Conservation (phyloP, 768 basidiomycete species). For the Panellus pusillus region DNA sequence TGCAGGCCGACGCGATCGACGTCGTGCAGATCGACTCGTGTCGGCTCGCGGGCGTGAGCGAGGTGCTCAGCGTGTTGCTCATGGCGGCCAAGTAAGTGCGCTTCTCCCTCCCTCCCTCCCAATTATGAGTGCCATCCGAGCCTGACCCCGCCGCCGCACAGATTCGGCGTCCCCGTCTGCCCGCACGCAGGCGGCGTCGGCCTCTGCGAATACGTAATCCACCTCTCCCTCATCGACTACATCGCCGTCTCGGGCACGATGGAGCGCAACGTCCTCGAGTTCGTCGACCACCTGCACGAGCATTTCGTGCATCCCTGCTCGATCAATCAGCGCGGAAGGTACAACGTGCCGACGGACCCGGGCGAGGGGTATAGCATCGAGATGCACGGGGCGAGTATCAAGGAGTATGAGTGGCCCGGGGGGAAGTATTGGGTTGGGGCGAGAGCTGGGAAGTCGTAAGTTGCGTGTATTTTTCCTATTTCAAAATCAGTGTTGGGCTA, state of each 20-base stretch:
- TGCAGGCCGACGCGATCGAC: constrained; percentile 90
- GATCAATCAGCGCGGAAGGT: constrained; percentile 81
- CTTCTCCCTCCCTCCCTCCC: neutral
- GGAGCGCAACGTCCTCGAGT: constrained; percentile 93
- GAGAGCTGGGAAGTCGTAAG: neutral
- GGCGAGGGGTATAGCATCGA: constrained; percentile 84
- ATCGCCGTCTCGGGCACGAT: constrained; percentile 88
- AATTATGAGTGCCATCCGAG: too few relatives aligned
- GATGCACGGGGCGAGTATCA: constrained; percentile 80
- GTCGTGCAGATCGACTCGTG: constrained; percentile 96
- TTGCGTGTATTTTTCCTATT: too few relatives aligned
- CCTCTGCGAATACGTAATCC: constrained; percentile 89
- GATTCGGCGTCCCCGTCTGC: constrained; percentile 83
- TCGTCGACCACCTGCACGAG: constrained; percentile 89
- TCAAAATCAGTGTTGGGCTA: too few relatives aligned
- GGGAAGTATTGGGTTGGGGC: constrained; percentile 77
- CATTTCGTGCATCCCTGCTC: constrained; percentile 89
- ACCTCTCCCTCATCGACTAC: constrained; percentile 89
- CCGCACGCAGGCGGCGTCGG: constrained; percentile 96
- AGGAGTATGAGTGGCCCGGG: constrained; percentile 81
- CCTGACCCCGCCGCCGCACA: too few relatives aligned
- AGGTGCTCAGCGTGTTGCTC: constrained; percentile 85
- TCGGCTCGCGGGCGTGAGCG: constrained; percentile 89
- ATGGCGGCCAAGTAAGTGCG: constrained; percentile 92
- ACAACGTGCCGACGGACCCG: constrained; percentile 79